These are phyloP conservation scores for Tubosaeta sp. DNA, from an alignment of 768 basidiomycete genomes.

Conservation along the genomic window DNA sequence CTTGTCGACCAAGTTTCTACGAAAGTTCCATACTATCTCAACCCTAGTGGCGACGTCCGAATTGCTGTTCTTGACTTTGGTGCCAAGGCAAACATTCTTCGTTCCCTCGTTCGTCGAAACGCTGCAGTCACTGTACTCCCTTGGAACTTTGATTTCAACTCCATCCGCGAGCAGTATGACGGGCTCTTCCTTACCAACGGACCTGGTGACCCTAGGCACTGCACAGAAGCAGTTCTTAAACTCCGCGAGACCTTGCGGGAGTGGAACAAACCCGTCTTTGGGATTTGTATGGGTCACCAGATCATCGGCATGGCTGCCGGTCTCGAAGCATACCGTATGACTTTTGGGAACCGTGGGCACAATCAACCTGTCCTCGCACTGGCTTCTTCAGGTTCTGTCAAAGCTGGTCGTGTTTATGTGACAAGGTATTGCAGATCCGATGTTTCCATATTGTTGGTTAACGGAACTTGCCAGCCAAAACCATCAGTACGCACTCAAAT, in stretches of 20 bases:
- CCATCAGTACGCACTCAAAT: slow-evolving; percentile 94
- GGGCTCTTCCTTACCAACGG: slow-evolving; percentile 97
- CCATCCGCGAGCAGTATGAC: slow-evolving; percentile 84
- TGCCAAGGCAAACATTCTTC: slow-evolving; percentile 94
- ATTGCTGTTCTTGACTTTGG: slow-evolving; percentile 98
- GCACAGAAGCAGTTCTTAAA: slow-evolving; percentile 77
- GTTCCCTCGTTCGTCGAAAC: slow-evolving; percentile 85
- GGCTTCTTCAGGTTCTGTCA: slow-evolving; percentile 90
- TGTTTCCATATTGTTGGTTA: neutral
- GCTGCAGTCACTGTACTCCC: slow-evolving; percentile 94
- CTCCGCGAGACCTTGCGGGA: slow-evolving; percentile 79
- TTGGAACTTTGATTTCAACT: slow-evolving; percentile 97
- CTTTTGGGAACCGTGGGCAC: slow-evolving; percentile 98
- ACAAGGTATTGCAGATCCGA: slow-evolving; percentile 49
- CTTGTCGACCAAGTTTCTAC: slow-evolving; percentile 93
- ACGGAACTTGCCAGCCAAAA: slow-evolving; percentile 62
- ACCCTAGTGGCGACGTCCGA: slow-evolving; percentile 81
- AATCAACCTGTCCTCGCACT: slow-evolving; percentile 98
- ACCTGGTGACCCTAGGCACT: slow-evolving; percentile 89
- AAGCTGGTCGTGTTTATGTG: slow-evolving; percentile 94
- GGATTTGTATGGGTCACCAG: slow-evolving; percentile 99
- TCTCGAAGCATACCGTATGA: slow-evolving; percentile 96
- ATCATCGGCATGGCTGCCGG: slow-evolving; percentile 97
- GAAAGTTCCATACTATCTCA: slow-evolving; percentile 76
- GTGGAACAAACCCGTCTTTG: slow-evolving; percentile 94